Evolutionary conservation across 1,284 basidiomycete species (phyloP), one percentile per base, ranked within the genome.

Genomic region (Papiliotrema nemorosa): DNA sequence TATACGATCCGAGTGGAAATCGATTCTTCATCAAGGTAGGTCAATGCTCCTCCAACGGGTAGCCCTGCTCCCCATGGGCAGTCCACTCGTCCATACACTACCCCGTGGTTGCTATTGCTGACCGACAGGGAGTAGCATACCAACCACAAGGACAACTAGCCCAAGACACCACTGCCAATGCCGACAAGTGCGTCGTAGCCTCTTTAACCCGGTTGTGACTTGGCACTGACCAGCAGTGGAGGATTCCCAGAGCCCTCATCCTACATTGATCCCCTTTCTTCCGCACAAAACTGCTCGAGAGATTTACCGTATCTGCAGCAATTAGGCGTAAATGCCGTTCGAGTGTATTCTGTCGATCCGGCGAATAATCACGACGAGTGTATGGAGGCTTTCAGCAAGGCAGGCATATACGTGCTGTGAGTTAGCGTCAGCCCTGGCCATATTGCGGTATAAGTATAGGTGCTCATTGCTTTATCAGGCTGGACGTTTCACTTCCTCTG

Each of bases 351-450:
- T 54, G 89, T 93, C 60, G 82, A 93, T 70, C 81, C 88, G 0
- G 79, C 83, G 26, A 73, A 85, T 53, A 85, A 93, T 73, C 91
- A 96, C 62, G 88, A 91, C 68, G 77, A 76, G 1, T 96, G 91
- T 73, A 94, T 96, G 91, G 75, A 75, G 41, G 74, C 82, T 7
- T 79, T 96, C 52, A 84, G 83, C 63, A 76, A 77, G 35, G 88
- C 88, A 36, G 86, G 86, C 35, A 94, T 94, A 57, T 94, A 94
- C 72, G 82, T 88, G 47, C 85, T 94, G 85, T 90, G 57, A 64
- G 84, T 75, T 20, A 5, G 10, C 40, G 12, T 34, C 34, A 6
- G 5, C 9, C 44, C 22, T 27, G 22, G 33, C 22, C 22, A 7
- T 31, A 24, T 44, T 27, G 31, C 37, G 36, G 29, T 31, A n/a